Percentiles rank a stretch among this genome's conserved stretches.
Conservation (phyloP, 108 stramenopile species). For the Asterionellopsis glacialis region DNA sequence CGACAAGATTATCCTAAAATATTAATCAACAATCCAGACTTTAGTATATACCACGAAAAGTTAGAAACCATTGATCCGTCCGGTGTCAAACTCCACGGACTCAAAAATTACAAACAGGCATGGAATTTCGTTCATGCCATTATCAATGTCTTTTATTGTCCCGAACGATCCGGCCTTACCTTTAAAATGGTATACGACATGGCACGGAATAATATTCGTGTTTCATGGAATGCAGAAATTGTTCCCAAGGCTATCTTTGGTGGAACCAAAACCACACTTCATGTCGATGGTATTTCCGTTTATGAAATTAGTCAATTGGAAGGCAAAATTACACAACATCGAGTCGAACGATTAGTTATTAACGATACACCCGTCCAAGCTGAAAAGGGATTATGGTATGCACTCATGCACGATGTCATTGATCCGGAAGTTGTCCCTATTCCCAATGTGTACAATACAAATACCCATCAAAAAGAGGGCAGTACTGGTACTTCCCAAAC, state of each 20-base stretch:
- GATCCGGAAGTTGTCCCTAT: constrained; percentile 18
- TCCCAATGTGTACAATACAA: constrained; percentile 6
- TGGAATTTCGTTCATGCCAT: constrained; percentile 64
- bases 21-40: constrained; percentile 48
- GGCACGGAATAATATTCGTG: constrained; percentile 69
- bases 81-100: constrained; percentile 63
- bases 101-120: constrained; percentile 62
- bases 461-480: background rate
- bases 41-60: constrained; percentile 48
- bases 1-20: constrained; percentile 63
- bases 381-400: constrained; percentile 61
- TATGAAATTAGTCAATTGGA: constrained; percentile 59
- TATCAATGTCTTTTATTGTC: constrained; percentile 69
- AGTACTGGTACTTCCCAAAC: background rate
- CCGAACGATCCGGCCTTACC: constrained; percentile 50
- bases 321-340: constrained; percentile 72
- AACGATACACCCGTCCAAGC: constrained; percentile 61
- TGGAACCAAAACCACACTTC: constrained; percentile 48
- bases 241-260: constrained; percentile 71
- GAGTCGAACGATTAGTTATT: constrained; percentile 60
- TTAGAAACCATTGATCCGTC: constrained; percentile 72
- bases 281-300: constrained; percentile 80
- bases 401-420: constrained; percentile 34
- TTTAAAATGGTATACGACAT: constrained; percentile 69
- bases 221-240: constrained; percentile 80